Evolutionary conservation across 1,139 yeast genomes (phyloP).

Genomic region (Hemisphaericaspora xylofermentans): DNA sequence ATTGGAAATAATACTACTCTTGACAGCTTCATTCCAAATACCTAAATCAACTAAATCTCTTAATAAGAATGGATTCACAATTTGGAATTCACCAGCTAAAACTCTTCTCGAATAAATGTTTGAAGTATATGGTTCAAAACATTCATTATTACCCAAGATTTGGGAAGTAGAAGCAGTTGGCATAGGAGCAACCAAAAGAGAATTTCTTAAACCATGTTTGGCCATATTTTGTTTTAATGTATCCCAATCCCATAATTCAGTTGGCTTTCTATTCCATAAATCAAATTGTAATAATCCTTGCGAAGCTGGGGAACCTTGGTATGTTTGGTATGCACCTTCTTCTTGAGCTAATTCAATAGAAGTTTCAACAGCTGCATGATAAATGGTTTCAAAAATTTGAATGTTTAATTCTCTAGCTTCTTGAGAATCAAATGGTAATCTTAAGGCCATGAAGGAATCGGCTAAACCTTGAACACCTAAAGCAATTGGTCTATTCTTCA

Average conservation of each 20-base stretch:
- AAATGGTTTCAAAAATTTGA: conserved; percentile 61
- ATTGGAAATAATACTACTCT: conserved; percentile 50
- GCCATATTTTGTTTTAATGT: conserved; percentile 43
- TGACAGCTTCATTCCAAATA: conserved; percentile 54
- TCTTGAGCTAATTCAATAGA: conserved; percentile 51
- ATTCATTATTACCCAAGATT: conserved; percentile 59
- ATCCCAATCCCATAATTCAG: conserved; percentile 61
- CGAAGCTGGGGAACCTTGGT: conserved; percentile 59
- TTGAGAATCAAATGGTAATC: conserved; percentile 57
- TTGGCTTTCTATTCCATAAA: conserved; percentile 58
- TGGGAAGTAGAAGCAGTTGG: conserved; percentile 67
- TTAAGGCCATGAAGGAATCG: conserved; percentile 55
- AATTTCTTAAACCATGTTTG: conserved; percentile 53
- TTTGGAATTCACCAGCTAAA: conserved; percentile 60
- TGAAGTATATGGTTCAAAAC: conserved; percentile 63
- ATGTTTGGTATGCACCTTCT: conserved; percentile 50
- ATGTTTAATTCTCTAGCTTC: conserved; percentile 56
- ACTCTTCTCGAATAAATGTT: conserved; percentile 61
- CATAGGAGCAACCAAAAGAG: conserved; percentile 64
- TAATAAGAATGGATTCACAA: conserved; percentile 56
- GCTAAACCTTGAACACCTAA: conserved; percentile 66
- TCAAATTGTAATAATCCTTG: conserved; percentile 57
- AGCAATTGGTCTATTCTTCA: conserved; percentile 61
- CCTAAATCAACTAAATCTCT: conserved; percentile 56
- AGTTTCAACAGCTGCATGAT: conserved; percentile 59